phyloP scores from a whole-genome alignment of 2,329 filamentous ascomycete genomes.

The Purpureocillium takamizusanense region DNA sequence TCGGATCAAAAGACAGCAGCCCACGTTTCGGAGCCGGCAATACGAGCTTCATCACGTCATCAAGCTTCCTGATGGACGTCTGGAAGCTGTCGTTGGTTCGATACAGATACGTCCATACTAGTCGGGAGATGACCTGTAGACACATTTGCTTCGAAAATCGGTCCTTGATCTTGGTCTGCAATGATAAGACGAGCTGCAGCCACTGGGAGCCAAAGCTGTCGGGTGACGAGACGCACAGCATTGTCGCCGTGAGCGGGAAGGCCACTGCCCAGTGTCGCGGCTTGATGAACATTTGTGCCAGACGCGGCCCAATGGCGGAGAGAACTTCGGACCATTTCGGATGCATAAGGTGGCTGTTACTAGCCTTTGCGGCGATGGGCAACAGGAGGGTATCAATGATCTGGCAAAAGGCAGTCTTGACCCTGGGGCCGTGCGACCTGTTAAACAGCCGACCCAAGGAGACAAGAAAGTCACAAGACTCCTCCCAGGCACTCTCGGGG shows the following conservation, averaged over 20 bases:
- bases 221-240: constrained; percentile 79
- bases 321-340: constrained; percentile 85
- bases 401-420: constrained; percentile 93
- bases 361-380: constrained; percentile 75
- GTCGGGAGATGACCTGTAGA: constrained; percentile 78
- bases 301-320: constrained; percentile 64
- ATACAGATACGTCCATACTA: constrained; percentile 93
- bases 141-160: constrained; percentile 68
- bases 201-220: constrained; percentile 82
- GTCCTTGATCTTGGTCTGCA: constrained; percentile 80
- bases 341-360: constrained; percentile 64
- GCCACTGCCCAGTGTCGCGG: constrained; percentile 85
- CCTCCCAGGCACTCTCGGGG: constrained; percentile 69
- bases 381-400: constrained; percentile 80
- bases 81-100: constrained; percentile 65
- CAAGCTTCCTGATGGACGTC: constrained; percentile 66
- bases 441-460: constrained; percentile 74
- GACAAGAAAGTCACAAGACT: constrained; percentile 82
- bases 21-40: constrained; percentile 73
- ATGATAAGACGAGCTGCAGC: constrained; percentile 68
- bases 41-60: constrained; percentile 80
- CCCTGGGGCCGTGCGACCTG: constrained; percentile 74
- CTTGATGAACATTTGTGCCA: constrained; percentile 81
- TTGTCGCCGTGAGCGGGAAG: constrained; percentile 77
- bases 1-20: constrained; percentile 71